A percentile compares a stretch with the other conserved stretches of the same genome.
Evolutionary conservation across 805 yeast genomes (phyloP).

Genomic region (Suhomyces xylopsoci): DNA sequence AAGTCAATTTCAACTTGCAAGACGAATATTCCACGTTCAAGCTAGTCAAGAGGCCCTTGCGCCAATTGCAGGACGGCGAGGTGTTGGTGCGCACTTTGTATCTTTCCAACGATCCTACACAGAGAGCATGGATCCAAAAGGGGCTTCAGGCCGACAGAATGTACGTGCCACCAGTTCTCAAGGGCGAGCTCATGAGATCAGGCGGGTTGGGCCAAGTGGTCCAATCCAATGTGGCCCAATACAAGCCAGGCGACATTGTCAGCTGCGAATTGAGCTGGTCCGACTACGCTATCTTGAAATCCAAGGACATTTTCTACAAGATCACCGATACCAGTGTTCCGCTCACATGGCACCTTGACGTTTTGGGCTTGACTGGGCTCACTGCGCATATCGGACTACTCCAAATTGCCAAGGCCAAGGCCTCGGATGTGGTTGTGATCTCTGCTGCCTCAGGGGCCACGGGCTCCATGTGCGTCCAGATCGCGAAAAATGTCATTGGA

Average conservation of each 20-base stretch:
- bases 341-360: constrained; percentile 10
- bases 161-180: constrained; percentile 37
- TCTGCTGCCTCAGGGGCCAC: constrained; percentile 77
- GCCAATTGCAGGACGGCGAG: constrained; percentile 21
- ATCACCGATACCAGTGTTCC: constrained; percentile 21
- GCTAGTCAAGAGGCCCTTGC: constrained; percentile 13
- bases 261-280: constrained; percentile 45
- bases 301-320: constrained; percentile 22
- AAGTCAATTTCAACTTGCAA: constrained; percentile 17
- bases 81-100: constrained; percentile 24
- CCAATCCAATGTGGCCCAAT: constrained; percentile 42
- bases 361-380: constrained; percentile 53
- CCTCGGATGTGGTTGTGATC: constrained; percentile 47
- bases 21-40: constrained; percentile 31
- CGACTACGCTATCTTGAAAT: constrained; percentile 39
- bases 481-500: constrained; percentile 51
- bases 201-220: constrained; percentile 50
- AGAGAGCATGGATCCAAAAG: constrained; percentile 35
- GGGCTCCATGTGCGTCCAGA: constrained; percentile 57
- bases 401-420: constrained; percentile 45
- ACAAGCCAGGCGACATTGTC: constrained; percentile 43
- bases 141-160: constrained; percentile 19
- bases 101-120: constrained; percentile 36
- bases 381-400: constrained; percentile 60
- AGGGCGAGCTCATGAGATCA: constrained; percentile 45